Conservation (phyloP, 345 rosid genomes). For the Melastoma malabathricum region DNA sequence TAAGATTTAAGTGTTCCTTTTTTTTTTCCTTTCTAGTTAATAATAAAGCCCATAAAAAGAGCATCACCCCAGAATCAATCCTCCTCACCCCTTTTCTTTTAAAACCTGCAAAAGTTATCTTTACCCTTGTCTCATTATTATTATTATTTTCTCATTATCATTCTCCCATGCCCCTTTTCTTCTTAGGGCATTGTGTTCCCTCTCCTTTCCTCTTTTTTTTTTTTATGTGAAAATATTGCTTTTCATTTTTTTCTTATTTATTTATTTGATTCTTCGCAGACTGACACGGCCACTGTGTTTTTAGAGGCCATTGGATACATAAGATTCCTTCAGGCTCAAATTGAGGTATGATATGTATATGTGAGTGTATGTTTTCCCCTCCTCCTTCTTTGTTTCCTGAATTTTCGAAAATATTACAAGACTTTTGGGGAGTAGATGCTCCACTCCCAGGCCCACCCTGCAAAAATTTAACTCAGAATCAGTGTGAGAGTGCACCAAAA, state of each 20-base stretch:
- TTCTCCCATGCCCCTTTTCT: constrained; percentile 7
- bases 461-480: neutral
- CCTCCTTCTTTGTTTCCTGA: constrained; percentile 3
- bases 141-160: constrained; percentile 1
- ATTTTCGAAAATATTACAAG: neutral
- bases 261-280: constrained; percentile 54
- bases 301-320: constrained; percentile 98
- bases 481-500: neutral
- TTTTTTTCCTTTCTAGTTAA: neutral
- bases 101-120: constrained; percentile 4
- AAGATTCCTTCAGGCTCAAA: constrained; percentile 99
- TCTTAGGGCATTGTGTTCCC: constrained; percentile 18
- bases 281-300: constrained; percentile 99
- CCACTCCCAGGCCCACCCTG: neutral
- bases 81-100: neutral
- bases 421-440: neutral
- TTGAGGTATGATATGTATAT: constrained; percentile 66
- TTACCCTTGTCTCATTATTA: neutral
- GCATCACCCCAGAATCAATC: neutral
- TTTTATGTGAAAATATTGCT: constrained; percentile 12
- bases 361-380: neutral
- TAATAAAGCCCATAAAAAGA: constrained; percentile 8
- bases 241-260: constrained; percentile 6
- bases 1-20: too few species aligned
- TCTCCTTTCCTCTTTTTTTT: too few species aligned